phyloP scores from a whole-genome alignment of 2,329 filamentous ascomycete genomes.

The Sporothrix schenckii region DNA sequence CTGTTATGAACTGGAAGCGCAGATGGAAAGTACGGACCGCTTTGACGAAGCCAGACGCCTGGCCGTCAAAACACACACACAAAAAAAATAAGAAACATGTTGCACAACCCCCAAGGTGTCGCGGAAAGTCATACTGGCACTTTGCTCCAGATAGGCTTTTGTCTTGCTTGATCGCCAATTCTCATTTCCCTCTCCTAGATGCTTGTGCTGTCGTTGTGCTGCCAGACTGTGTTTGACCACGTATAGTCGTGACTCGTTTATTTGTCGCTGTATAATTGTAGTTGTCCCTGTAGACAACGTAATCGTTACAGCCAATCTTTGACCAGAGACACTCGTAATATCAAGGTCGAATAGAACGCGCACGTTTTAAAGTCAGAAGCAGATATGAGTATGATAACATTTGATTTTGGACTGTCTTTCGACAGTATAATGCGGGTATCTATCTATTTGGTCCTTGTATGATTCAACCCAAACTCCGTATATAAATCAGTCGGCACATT shows the following conservation, averaged over 20 bases:
- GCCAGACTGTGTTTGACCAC: slow-evolving; percentile 40
- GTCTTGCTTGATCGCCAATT: slow-evolving; percentile 82
- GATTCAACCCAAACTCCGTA: slow-evolving; percentile 22
- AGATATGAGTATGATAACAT: too few species aligned
- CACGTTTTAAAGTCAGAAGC: too few species aligned
- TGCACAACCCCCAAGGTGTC: slow-evolving; percentile 74
- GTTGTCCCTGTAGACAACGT: background rate
- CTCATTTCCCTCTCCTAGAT: slow-evolving; percentile 40
- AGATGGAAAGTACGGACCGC: slow-evolving; percentile 20
- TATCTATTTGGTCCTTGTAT: background rate
- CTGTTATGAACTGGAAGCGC: background rate
- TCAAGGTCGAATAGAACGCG: background rate
- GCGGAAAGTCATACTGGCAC: slow-evolving; percentile 66
- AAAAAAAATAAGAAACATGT: slow-evolving; percentile 41
- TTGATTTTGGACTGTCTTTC: slow-evolving; percentile 9
- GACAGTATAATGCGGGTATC: slow-evolving; percentile 22
- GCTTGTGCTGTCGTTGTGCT: slow-evolving; percentile 37
- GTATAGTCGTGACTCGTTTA: background rate
- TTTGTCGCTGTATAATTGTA: background rate
- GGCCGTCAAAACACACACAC: slow-evolving; percentile 14
- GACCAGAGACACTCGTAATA: too few species aligned
- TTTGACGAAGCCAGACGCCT: background rate
- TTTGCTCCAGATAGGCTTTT: slow-evolving; percentile 61
- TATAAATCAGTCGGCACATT: background rate
- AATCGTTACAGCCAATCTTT: too few species aligned